These are phyloP conservation scores for Fusarium virguliforme DNA, from an alignment of 2,329 filamentous ascomycete genomes.

Conservation along the genomic window DNA sequence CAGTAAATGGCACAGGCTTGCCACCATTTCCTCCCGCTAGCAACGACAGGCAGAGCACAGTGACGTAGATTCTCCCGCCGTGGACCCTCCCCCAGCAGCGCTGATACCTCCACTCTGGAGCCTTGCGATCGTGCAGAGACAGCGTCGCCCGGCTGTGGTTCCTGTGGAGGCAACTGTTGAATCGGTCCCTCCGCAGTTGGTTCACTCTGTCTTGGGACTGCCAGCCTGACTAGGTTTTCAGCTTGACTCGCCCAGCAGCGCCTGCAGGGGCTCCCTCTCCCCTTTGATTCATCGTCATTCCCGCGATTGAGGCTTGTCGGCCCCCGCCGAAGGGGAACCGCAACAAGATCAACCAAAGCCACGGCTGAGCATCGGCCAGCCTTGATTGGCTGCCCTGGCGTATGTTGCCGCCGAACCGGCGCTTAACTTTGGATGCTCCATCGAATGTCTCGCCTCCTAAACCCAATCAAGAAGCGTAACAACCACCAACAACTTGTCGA, in stretches of 20 bases:
- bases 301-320: constrained; percentile 36
- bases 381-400: constrained; percentile 33
- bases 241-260: constrained; percentile 2
- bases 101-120: not conserved
- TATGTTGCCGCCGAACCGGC: constrained; percentile 39
- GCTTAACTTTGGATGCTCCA: constrained; percentile 38
- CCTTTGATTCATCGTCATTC: constrained; percentile 26
- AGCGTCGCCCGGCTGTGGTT: not conserved
- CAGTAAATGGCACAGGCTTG: constrained; percentile 15
- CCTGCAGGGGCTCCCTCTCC: constrained; percentile 6
- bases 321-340: constrained; percentile 32
- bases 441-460: constrained; percentile 9
- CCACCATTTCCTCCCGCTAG: constrained; percentile 11
- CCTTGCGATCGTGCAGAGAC: constrained; percentile 4
- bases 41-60: constrained; percentile 12
- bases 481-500: constrained; percentile 22
- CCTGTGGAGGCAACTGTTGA: constrained; percentile 15
- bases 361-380: constrained; percentile 7
- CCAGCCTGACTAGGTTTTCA: not conserved
- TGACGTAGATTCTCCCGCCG: constrained; percentile 7
- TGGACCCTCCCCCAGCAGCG: not conserved
- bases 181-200: not conserved
- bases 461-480: constrained; percentile 25
- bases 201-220: constrained; percentile 1
- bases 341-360: constrained; percentile 25